Evolutionary conservation across 1,139 yeast genomes (phyloP).

Genomic region (Yamadazyma conglobata): DNA sequence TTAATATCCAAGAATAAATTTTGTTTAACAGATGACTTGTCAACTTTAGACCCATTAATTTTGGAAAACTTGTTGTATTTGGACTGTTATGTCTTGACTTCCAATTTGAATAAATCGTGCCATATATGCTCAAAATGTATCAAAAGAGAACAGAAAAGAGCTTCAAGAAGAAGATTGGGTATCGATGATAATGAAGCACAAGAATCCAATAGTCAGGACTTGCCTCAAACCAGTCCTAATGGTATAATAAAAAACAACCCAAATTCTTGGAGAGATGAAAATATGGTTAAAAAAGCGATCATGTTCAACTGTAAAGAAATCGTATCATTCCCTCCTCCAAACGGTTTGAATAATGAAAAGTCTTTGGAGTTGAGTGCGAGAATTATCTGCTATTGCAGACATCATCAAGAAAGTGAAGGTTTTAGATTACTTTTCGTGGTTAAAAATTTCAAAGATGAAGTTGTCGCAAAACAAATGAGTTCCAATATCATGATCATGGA

Average conservation of each 20-base stretch:
- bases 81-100: conserved; percentile 67
- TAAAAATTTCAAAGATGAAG: conserved; percentile 53
- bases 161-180: conserved; percentile 79
- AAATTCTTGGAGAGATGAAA: conserved; percentile 74
- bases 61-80: conserved; percentile 53
- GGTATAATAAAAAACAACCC: conserved; percentile 35
- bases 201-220: conserved; percentile 2
- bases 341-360: conserved; percentile 40
- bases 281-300: conserved; percentile 72
- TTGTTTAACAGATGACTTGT: conserved; percentile 51
- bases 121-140: conserved; percentile 85
- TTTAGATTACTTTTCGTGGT: conserved; percentile 71
- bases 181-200: conserved; percentile 14
- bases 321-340: conserved; percentile 67
- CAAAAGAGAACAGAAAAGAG: conserved; percentile 88
- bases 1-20: conserved; percentile 83
- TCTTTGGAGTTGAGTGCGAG: conserved; percentile 76
- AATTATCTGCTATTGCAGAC: conserved; percentile 93
- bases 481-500: conserved; percentile 87
- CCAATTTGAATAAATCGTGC: conserved; percentile 52
- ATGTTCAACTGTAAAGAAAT: conserved; percentile 90
- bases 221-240: conserved; percentile 12
- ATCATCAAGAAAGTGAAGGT: conserved; percentile 82
- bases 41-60: conserved; percentile 42
- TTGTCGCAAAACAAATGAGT: conserved; percentile 72